Conservation (phyloP, 2,329 filamentous ascomycete genomes). For the Dissoconium aciculare region DNA sequence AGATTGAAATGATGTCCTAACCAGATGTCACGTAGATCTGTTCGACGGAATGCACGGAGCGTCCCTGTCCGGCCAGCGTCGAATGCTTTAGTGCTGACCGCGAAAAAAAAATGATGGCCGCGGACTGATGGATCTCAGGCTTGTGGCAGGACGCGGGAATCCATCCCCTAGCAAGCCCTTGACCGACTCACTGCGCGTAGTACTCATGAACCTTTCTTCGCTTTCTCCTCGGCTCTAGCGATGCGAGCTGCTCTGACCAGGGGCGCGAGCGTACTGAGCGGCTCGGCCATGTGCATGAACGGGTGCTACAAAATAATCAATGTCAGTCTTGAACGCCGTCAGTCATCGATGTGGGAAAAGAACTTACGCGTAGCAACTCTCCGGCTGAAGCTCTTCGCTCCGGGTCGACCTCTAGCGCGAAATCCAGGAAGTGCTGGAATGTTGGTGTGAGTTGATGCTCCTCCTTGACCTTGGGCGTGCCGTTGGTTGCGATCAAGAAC, state of each 20-base stretch:
- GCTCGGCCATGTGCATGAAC: slow-evolving; percentile 39
- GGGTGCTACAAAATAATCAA: slow-evolving; percentile 24
- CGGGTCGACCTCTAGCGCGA: slow-evolving; percentile 90
- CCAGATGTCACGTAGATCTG: no score
- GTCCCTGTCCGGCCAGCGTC: no score
- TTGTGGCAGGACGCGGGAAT: no score
- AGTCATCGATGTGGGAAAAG: neutral
- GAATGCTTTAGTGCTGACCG: no score
- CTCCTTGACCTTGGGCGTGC: slow-evolving; percentile 88
- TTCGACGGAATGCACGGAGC: no score
- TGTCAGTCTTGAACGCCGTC: slow-evolving; percentile 6
- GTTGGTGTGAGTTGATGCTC: slow-evolving; percentile 65
- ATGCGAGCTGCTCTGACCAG: slow-evolving; percentile 74
- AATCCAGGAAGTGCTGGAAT: slow-evolving; percentile 82
- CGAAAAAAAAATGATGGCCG: no score
- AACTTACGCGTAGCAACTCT: slow-evolving; percentile 74
- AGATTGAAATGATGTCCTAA: no score
- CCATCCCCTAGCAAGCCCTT: no score
- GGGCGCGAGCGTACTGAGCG: slow-evolving; percentile 57
- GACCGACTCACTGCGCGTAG: no score
- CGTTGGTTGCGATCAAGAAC: slow-evolving; percentile 93
- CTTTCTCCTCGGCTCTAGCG: slow-evolving; percentile 63
- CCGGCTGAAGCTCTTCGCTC: slow-evolving; percentile 93
- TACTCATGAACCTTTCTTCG: slow-evolving; percentile 30
- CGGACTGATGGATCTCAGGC: no score